Conservation (phyloP, 2,329 filamentous ascomycete species). For the Aphanoascus verrucosus region DNA sequence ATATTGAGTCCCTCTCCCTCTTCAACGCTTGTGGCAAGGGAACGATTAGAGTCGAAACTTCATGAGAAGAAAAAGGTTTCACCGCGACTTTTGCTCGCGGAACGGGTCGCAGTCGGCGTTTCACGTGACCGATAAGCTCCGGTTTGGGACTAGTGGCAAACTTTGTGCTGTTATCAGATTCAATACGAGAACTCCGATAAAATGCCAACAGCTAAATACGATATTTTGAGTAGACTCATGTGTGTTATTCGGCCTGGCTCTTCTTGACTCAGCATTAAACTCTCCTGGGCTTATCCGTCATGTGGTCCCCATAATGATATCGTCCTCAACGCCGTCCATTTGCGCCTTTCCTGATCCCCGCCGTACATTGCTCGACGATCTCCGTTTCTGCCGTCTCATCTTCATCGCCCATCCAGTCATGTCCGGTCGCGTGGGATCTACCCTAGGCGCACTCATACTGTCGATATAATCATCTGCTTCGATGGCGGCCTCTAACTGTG, state of each 20-base stretch:
- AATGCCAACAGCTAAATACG: neutral
- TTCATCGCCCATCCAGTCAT: slow-evolving; percentile 38
- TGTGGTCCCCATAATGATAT: neutral
- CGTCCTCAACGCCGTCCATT: slow-evolving; percentile 7
- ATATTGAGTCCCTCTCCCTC: slow-evolving; percentile 1
- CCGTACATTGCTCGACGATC: slow-evolving; percentile 16
- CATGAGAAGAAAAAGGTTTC: neutral
- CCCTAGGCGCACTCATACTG: slow-evolving; percentile 47
- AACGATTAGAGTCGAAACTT: neutral
- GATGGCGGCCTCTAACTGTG: slow-evolving; percentile 45
- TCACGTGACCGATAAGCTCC: neutral
- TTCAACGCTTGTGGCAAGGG: neutral
- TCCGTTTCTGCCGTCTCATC: slow-evolving; percentile 31
- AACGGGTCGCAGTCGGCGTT: neutral
- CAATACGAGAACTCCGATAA: no score
- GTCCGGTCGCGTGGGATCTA: slow-evolving; percentile 35
- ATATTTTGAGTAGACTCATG: neutral
- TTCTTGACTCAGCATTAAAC: neutral
- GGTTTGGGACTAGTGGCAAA: neutral
- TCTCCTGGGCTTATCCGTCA: neutral
- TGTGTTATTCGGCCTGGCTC: neutral
- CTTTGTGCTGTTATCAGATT: neutral
- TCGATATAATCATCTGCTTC: slow-evolving; percentile 52
- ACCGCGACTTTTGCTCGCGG: neutral
- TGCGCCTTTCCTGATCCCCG: slow-evolving; percentile 16